Evolutionary conservation across 1,284 basidiomycete genomes (phyloP).

Genomic region (Ceratobasidium sp.): DNA sequence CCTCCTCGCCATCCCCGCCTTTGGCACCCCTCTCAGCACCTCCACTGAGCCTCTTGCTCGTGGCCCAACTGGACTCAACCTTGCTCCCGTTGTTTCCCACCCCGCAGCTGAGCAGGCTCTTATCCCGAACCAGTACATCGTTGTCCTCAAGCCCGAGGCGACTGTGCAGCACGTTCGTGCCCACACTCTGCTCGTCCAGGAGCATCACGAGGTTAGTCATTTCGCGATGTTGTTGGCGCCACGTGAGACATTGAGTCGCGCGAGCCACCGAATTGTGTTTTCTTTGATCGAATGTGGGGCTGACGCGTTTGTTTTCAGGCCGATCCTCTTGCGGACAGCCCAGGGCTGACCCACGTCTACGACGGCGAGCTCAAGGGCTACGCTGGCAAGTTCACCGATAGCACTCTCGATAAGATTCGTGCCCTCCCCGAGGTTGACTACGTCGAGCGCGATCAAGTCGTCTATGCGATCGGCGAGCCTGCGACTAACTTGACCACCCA

Average conservation of each 20-base stretch:
- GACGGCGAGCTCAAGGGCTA: constrained; percentile 77
- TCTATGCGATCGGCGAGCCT: constrained; percentile 70
- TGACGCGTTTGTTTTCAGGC: constrained; percentile 50
- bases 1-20: constrained; percentile 14
- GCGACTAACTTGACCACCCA: constrained; percentile 60
- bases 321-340: constrained; percentile 54
- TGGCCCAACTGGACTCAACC: constrained; percentile 11
- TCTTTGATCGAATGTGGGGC: constrained; percentile 45
- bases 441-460: constrained; percentile 92
- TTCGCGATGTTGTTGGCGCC: constrained; percentile 23
- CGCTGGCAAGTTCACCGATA: constrained; percentile 83
- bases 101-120: constrained; percentile 31
- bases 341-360: constrained; percentile 77
- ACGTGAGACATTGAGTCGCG: constrained; percentile 42
- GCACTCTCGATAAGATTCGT: constrained; percentile 82
- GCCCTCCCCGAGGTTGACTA: constrained; percentile 91
- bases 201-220: constrained; percentile 47
- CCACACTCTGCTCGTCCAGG: constrained; percentile 61
- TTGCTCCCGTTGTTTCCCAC: constrained; percentile 33
- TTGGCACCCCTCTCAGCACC: constrained; percentile 24
- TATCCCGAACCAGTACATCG: constrained; percentile 90
- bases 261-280: constrained; percentile 4
- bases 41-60: constrained; percentile 24
- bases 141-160: constrained; percentile 82
- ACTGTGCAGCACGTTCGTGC: constrained; percentile 68